These are phyloP conservation scores for Solanum ossicruentum DNA, from an alignment of 257 asterid genomes.

Conservation along the genomic window DNA sequence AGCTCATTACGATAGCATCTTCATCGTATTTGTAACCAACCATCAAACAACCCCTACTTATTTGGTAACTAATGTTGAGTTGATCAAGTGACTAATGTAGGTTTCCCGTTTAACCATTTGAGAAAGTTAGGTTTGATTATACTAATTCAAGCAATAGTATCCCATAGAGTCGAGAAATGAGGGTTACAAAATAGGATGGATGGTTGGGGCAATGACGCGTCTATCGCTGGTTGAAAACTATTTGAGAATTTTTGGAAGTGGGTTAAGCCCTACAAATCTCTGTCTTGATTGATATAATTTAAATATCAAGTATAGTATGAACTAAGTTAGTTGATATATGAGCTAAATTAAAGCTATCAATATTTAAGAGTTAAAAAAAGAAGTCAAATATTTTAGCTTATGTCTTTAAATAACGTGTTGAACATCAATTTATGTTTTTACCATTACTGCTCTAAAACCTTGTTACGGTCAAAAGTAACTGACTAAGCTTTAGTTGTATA, in stretches of 20 bases:
- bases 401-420: not conserved
- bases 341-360: too few relatives aligned
- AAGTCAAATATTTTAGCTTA: not conserved
- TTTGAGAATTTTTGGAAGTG: not conserved
- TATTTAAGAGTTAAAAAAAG: not conserved
- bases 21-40: not conserved
- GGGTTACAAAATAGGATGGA: too few relatives aligned
- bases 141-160: not conserved
- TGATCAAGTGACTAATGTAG: not conserved
- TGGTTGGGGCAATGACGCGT: not conserved
- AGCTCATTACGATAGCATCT: too few relatives aligned
- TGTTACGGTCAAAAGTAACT: not conserved
- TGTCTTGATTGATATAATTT: too few relatives aligned
- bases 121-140: not conserved
- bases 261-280: not conserved
- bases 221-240: not conserved
- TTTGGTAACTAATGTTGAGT: not conserved
- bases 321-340: too few relatives aligned
- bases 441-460: not conserved
- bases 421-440: not conserved
- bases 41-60: not conserved
- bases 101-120: not conserved
- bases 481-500: not conserved
- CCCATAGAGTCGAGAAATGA: not conserved
- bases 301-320: too few relatives aligned